These are phyloP conservation scores for Draba incana DNA, from an alignment of 345 rosid genomes.

Conservation along the genomic window DNA sequence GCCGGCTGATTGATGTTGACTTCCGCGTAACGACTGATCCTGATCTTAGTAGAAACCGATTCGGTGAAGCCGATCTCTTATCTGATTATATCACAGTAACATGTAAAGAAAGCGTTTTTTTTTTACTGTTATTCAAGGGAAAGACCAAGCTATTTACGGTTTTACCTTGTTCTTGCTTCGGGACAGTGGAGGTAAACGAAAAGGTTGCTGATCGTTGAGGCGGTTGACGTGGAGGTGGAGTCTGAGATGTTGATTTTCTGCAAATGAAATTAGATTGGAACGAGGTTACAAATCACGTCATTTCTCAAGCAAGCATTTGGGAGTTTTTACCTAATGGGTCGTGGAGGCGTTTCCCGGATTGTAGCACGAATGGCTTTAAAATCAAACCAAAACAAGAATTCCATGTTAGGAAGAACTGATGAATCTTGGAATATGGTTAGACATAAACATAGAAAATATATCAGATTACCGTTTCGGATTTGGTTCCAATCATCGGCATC, in stretches of 20 bases:
- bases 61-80: constrained; percentile 70
- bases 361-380: constrained; percentile 81
- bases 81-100: constrained; percentile 48
- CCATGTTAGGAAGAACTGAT: constrained; percentile 21
- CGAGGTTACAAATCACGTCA: not conserved
- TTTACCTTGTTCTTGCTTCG: constrained; percentile 66
- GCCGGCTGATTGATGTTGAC: constrained; percentile 58
- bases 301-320: not conserved
- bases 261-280: constrained; percentile 15
- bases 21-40: constrained; percentile 64
- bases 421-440: not conserved
- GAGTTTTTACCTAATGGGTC: constrained; percentile 56
- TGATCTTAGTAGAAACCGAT: constrained; percentile 74
- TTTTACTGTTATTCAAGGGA: not conserved
- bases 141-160: not conserved
- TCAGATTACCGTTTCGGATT: constrained; percentile 64
- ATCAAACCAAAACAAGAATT: constrained; percentile 26
- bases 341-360: constrained; percentile 57
- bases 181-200: constrained; percentile 68
- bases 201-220: constrained; percentile 71
- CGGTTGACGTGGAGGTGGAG: constrained; percentile 62
- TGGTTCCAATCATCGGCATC: constrained; percentile 86
- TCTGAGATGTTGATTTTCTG: constrained; percentile 73
- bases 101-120: constrained; percentile 4
- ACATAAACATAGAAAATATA: not conserved